These are phyloP conservation scores for Thielaviopsis cerberus DNA, from an alignment of 2,329 filamentous ascomycete genomes.

Conservation along the genomic window DNA sequence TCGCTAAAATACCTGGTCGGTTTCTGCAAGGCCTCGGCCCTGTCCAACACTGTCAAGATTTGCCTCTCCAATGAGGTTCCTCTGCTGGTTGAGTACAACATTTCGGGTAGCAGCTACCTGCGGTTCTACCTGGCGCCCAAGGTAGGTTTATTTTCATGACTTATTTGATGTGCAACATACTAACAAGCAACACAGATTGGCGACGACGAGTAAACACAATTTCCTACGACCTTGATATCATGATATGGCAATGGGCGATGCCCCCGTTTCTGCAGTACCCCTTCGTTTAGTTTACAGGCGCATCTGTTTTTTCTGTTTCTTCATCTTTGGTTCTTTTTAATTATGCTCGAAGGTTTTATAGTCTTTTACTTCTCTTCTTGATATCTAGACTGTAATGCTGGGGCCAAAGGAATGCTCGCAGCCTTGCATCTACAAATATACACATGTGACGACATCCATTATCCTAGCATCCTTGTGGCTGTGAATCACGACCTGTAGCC, in stretches of 20 bases:
- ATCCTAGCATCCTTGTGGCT: too few relatives aligned
- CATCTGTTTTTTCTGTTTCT: not conserved
- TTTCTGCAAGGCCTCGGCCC: constrained; percentile 91
- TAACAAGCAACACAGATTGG: constrained; percentile 14
- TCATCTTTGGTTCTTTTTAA: not conserved
- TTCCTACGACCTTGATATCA: constrained; percentile 8
- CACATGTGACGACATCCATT: not conserved
- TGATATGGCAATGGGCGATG: constrained; percentile 5
- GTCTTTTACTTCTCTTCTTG: not conserved
- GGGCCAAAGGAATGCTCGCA: constrained; percentile 1
- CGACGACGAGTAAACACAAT: constrained; percentile 16
- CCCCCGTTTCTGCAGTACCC: not conserved
- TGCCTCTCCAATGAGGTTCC: constrained; percentile 93
- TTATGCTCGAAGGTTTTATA: not conserved
- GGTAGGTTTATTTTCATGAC: constrained; percentile 34
- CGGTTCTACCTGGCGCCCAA: constrained; percentile 97
- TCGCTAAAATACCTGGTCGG: constrained; percentile 98
- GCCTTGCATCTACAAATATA: constrained; percentile 6
- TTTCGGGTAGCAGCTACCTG: constrained; percentile 69
- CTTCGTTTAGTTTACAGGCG: not conserved
- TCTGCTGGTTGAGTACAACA: constrained; percentile 76
- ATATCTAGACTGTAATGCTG: not conserved
- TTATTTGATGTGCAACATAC: not conserved
- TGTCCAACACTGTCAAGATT: constrained; percentile 70
- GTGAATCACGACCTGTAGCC: too few relatives aligned